Evolutionary conservation across 495 filamentous ascomycete species (phyloP), one percentile per base, ranked within the genome.

Genomic region (Tuber magnatum): DNA sequence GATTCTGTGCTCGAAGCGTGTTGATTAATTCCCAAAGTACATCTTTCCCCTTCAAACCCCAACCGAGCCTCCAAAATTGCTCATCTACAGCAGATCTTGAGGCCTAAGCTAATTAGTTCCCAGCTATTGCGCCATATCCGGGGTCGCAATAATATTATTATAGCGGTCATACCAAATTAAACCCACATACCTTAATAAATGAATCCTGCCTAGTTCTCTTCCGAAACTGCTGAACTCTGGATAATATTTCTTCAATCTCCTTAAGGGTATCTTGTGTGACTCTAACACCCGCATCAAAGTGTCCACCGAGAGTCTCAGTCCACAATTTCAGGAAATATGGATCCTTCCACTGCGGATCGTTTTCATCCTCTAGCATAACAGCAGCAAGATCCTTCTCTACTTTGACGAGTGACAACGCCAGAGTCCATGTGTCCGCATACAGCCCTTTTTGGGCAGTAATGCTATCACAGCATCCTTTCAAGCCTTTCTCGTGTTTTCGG

Each of bases 311-410:
- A 42, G 44, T 32, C 8, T 70, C 61, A 20, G 14, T 35, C 71
- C 71, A 76, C 10, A 69, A 39, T 40, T 41, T 68, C 46, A 39
- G 56, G 28, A 79, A 74, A 41, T 46, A 40, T 28, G 4, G 51
- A 51, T 79, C 69, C 3, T 56, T 70, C 77, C 77, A 79, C 20
- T 61, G 41, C 35, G 35, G 38, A 43, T 79, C 75, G 14, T 69
- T 38, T 38, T 74, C 42, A 51, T 79, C 70, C 41, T 71, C 46
- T 8, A 77, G 48, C 77, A 79, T 79, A 18, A 28, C 28, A 20
- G 44, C 61, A 40, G 71, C 75, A 42, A 73, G 28, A 44, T 48
- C 71, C 32, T 73, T 61, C 28, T 51, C 70, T n/a, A 76, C 70
- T 4, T 69, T 61, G 24, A 38, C 10, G 18, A 65, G 56, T 9